Conservation (phyloP, 2,329 filamentous ascomycete species). For the Zymoseptoria crescenta region DNA sequence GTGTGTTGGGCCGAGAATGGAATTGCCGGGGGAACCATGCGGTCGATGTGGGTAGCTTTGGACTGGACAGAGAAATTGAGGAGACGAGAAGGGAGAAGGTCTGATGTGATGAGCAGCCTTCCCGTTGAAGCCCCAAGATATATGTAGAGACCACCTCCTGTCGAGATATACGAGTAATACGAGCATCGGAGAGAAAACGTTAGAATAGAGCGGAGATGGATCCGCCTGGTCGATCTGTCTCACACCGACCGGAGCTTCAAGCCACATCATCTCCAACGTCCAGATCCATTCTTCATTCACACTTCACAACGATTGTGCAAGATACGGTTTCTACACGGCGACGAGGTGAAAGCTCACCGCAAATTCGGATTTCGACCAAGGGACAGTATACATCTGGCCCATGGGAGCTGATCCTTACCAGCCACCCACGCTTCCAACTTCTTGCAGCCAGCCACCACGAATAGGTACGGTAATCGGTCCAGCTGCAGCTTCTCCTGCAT, state of each 20-base stretch:
- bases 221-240: background rate
- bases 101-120: background rate
- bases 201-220: background rate
- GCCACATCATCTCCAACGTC: background rate
- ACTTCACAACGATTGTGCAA: background rate
- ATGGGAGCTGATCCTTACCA: background rate
- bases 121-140: background rate
- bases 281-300: background rate
- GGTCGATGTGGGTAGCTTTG: constrained; percentile 20
- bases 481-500: background rate
- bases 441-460: background rate
- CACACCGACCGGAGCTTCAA: background rate
- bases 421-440: background rate
- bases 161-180: background rate
- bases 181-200: background rate
- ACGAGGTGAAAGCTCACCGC: background rate
- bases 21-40: constrained; percentile 21
- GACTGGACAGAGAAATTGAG: constrained; percentile 8
- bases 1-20: constrained; percentile 32
- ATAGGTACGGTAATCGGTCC: background rate
- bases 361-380: background rate
- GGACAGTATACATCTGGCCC: background rate
- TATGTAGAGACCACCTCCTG: background rate
- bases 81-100: background rate
- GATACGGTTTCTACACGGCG: background rate